Evolutionary conservation across 495 filamentous ascomycete species (phyloP).

Genomic region (Darksidea phi): DNA sequence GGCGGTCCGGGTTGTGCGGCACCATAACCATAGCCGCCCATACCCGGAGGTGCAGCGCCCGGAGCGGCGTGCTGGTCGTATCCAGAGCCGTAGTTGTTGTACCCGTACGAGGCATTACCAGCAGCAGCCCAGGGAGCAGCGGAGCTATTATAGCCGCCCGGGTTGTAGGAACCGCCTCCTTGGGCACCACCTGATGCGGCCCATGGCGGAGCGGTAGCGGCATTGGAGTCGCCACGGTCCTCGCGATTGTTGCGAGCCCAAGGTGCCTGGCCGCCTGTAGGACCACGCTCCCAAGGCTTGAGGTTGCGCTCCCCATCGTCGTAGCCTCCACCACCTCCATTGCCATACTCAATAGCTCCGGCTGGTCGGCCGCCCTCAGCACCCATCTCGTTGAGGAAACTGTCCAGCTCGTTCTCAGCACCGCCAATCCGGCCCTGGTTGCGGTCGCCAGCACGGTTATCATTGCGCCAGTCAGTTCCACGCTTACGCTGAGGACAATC

Average conservation of each 20-base stretch:
- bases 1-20: conserved; percentile 62
- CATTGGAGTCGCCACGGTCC: conserved; percentile 40
- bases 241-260: conserved; percentile 50
- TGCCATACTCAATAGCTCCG: conserved; percentile 69
- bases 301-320: conserved; percentile 55
- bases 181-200: conserved; percentile 22
- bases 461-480: conserved; percentile 88
- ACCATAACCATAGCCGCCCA: conserved; percentile 38
- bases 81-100: conserved; percentile 14
- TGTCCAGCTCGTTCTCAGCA: conserved; percentile 91
- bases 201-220: conserved; percentile 38
- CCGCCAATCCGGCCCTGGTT: conserved; percentile 74
- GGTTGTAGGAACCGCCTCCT: conserved; percentile 24
- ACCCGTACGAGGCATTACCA: conserved; percentile 10
- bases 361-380: conserved; percentile 69
- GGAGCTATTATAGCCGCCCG: conserved; percentile 16
- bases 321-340: conserved; percentile 41
- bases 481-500: conserved; percentile 91
- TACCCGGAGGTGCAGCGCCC: conserved; percentile 27
- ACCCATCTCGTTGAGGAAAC: conserved; percentile 97
- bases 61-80: conserved; percentile 18
- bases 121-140: conserved; percentile 30
- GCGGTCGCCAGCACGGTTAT: conserved; percentile 49
- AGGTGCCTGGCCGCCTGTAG: conserved; percentile 85
- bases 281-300: conserved; percentile 91